Base-by-base conservation (phyloP, 768 basidiomycete species). In the Basidioascus undulatus region DNA sequence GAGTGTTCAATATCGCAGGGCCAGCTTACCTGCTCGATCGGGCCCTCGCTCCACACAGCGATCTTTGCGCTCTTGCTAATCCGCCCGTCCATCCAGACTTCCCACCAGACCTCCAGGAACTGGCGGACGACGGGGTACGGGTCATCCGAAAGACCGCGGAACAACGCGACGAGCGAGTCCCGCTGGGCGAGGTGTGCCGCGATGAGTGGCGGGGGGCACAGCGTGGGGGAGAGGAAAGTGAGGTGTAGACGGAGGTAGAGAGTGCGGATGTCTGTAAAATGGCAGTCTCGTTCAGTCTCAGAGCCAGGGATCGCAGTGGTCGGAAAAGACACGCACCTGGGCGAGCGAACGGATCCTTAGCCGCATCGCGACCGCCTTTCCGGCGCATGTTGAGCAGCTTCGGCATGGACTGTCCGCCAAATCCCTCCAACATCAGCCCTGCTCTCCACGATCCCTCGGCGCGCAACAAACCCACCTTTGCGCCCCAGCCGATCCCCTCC, bases 251-350 rank as follows among this genome's bases (percentile, higher is more conserved):
- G 56, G 27, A 82, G 53, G 33, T 74, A 80, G 4, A 74, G 61
- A 0, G 77, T 77, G 28, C 81, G 67, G 33, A 83, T 82, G 54
- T 83, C 81, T 76, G 47, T n/a, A n/a, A n/a, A n/a, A n/a, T n/a
- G n/a, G n/a, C n/a, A n/a, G n/a, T n/a, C n/a, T n/a, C n/a, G 18
- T 16, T 35, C 21, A 39, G 25, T 31, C 34, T 47, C 39, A 45
- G 40, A 32, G 9, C 32, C 21, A n/a, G n/a, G n/a, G n/a, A n/a
- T n/a, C n/a, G n/a, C n/a, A n/a, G n/a, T n/a, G n/a, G n/a, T n/a
- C n/a, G n/a, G n/a, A n/a, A n/a, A n/a, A n/a, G n/a, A n/a, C n/a
- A n/a, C n/a, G n/a, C n/a, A n/a, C n/a, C n/a, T n/a, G n/a, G n/a
- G n/a, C n/a, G n/a, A n/a, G n/a, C n/a, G n/a, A n/a, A n/a, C n/a